phyloP scores from a whole-genome alignment of 352 stramenopile genomes.

The Pythium oligandrum region DNA sequence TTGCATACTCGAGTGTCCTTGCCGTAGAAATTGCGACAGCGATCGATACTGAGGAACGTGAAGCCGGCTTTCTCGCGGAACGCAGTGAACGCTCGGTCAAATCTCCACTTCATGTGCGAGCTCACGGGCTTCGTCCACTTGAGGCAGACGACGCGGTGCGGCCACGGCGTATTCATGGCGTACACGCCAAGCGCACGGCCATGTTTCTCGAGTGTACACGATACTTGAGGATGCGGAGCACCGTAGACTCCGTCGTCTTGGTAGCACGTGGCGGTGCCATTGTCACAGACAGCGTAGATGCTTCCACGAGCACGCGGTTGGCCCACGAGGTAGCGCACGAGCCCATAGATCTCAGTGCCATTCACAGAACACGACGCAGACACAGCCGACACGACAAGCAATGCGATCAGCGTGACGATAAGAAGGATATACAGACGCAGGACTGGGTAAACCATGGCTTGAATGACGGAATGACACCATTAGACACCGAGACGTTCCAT shows the following conservation, averaged over 20 bases:
- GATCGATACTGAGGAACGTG: constrained; percentile 11
- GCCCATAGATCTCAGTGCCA: too few relatives aligned
- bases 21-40: not conserved
- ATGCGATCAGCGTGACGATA: too few relatives aligned
- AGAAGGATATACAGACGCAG: too few relatives aligned
- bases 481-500: too few relatives aligned
- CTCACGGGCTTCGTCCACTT: constrained; percentile 19
- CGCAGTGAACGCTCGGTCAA: constrained; percentile 17
- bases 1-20: not conserved
- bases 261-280: constrained; percentile 13
- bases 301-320: constrained; percentile 2
- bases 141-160: constrained; percentile 25
- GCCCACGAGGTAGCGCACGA: not conserved
- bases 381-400: too few relatives aligned
- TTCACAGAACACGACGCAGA: too few relatives aligned
- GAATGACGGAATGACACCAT: too few relatives aligned
- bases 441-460: too few relatives aligned
- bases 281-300: constrained; percentile 22
- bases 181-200: constrained; percentile 21
- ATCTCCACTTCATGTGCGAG: constrained; percentile 10
- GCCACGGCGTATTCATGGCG: constrained; percentile 19
- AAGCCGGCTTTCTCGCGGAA: constrained; percentile 22
- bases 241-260: constrained; percentile 1
- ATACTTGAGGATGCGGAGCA: constrained; percentile 2
- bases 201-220: constrained; percentile 18